These are phyloP conservation scores for Leishmania lainsoni DNA, from an alignment of 208 protist genomes.

Conservation along the genomic window DNA sequence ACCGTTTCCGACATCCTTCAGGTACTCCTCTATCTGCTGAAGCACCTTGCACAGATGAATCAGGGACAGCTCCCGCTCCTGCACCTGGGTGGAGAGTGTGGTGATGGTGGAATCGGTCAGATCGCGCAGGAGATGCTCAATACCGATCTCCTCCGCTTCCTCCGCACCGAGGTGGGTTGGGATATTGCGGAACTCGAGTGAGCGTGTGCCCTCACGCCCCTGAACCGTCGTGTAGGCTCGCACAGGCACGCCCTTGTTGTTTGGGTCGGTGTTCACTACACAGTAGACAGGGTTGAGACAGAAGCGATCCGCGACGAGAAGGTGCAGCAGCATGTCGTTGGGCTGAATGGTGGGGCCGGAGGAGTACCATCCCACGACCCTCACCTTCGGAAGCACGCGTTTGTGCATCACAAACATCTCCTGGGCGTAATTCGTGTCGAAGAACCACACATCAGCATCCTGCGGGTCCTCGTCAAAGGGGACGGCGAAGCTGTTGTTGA, in stretches of 20 bases:
- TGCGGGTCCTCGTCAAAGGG: constrained; percentile 99
- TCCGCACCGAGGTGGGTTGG: constrained; percentile 95
- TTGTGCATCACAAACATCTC: constrained; percentile 99
- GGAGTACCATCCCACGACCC: constrained; percentile 99
- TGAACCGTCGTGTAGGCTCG: constrained; percentile 92
- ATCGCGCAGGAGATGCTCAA: constrained; percentile 99
- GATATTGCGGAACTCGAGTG: constrained; percentile 91
- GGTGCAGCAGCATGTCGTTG: constrained; percentile 98
- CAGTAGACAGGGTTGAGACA: constrained; percentile 92
- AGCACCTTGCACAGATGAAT: constrained; percentile 91
- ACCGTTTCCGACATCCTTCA: constrained; percentile 79
- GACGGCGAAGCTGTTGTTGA: constrained; percentile 98
- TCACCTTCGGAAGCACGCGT: constrained; percentile 98
- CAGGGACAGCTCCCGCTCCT: constrained; percentile 94
- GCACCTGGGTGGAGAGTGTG: constrained; percentile 95
- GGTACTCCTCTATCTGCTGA: constrained; percentile 91
- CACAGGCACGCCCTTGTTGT: constrained; percentile 89
- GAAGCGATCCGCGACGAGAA: constrained; percentile 94
- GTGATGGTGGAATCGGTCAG: constrained; percentile 97
- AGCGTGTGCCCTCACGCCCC: constrained; percentile 69
- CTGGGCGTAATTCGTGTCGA: constrained; percentile 96
- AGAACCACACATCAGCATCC: constrained; percentile 98
- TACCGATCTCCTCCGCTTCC: constrained; percentile 99
- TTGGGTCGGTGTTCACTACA: constrained; percentile 91
- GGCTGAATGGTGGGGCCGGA: constrained; percentile 96